Base-by-base conservation (phyloP, 768 basidiomycete species). In the Cyathus striatus region DNA sequence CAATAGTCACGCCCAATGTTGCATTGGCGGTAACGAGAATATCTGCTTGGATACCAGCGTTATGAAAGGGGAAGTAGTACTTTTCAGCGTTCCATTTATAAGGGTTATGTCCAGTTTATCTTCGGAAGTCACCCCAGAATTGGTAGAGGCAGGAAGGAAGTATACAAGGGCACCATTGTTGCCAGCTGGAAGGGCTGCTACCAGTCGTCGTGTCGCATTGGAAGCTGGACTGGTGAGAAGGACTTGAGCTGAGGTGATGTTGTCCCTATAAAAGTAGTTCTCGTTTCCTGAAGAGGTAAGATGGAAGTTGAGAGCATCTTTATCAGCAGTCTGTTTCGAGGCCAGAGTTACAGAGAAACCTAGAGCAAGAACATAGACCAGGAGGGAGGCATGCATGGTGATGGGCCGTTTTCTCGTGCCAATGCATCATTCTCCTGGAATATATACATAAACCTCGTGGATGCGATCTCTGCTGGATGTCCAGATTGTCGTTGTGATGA, bases 151-250 rank as follows among this genome's bases (percentile, higher is more conserved):
- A 23, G 70, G 68, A 3, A 73, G 51, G 46, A 72, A 72, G 50
- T 68, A 72, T 1, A 63, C 57, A 24, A 69, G 48, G 3, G 65
- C 64, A 2, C 70, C 71, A 6, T 68, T 66, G 48, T 72, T 73
- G 6, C 69, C 71, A 23, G 68, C 63, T 20, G 71, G 71, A 30
- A 70, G 59, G 22, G 68, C 70, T 3, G 60, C 62, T 24, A 73
- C 69, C 27, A 72, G 55, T 12, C 70, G 56, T 4, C 62, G 57
- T 7, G 58, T 56, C 20, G 44, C 49, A 20, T 42, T 50, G 9
- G 47, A 46, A 3, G 55, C 46, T 6, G 51, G 21, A 38, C 56
- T 62, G 3, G 69, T 64, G 3, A 73, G 49, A 22, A 73, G 60
- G 13, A 73, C 53, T 48, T 73, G 69, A 2, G 58, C 64, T 20